phyloP scores from a whole-genome alignment of 139 green algal species.

The Nannochloris sp. region DNA sequence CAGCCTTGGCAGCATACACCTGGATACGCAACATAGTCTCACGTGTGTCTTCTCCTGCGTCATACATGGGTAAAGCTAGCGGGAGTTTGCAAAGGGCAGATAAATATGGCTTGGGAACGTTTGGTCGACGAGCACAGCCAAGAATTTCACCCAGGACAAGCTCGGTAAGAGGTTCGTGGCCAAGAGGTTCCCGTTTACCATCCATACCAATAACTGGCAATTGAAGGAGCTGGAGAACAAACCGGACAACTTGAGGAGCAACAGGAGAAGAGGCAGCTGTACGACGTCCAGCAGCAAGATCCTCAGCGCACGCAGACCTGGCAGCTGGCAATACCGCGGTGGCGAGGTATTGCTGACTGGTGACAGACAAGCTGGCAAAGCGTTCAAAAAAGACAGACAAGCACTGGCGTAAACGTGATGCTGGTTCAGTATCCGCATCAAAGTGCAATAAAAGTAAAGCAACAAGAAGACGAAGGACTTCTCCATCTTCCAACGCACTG shows the following conservation, averaged over 20 bases:
- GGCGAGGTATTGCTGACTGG: slow-evolving; percentile 26
- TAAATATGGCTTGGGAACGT: slow-evolving; percentile 31
- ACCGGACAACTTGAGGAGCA: slow-evolving; percentile 26
- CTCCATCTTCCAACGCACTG: slow-evolving; percentile 20
- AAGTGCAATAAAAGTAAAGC: slow-evolving; percentile 37
- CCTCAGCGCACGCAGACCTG: slow-evolving; percentile 9
- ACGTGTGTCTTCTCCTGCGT: slow-evolving; percentile 5
- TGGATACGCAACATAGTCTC: background rate
- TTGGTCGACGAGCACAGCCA: background rate
- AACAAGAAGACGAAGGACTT: slow-evolving; percentile 31
- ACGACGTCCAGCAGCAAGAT: slow-evolving; percentile 9
- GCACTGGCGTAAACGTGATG: slow-evolving; percentile 32
- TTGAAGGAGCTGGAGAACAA: slow-evolving; percentile 26
- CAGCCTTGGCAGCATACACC: background rate
- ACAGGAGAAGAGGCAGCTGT: slow-evolving; percentile 5
- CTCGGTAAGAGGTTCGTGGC: slow-evolving; percentile 25
- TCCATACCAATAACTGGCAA: slow-evolving; percentile 6
- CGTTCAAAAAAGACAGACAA: slow-evolving; percentile 52
- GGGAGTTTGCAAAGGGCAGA: slow-evolving; percentile 23
- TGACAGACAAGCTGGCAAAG: slow-evolving; percentile 24
- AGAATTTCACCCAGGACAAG: slow-evolving; percentile 19
- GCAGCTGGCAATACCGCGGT: slow-evolving; percentile 31
- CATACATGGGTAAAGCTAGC: slow-evolving; percentile 9
- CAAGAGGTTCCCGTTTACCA: slow-evolving; percentile 12
- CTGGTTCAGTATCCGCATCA: slow-evolving; percentile 24